These are phyloP conservation scores for Ottelia alismoides DNA, from an alignment of 106 monocot species.

Conservation along the genomic window DNA sequence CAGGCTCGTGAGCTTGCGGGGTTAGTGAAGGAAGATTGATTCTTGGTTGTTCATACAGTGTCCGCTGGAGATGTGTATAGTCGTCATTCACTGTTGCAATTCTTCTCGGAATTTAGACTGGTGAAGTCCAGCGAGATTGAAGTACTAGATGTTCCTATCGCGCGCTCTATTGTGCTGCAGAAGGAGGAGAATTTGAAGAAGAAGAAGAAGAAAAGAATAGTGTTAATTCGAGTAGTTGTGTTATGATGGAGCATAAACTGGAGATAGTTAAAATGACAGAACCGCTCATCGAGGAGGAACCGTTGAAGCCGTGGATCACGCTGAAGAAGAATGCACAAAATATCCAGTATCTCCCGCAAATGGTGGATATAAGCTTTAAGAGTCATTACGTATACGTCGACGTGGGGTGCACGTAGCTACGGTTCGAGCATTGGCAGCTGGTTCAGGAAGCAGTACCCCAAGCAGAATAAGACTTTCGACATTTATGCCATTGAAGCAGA, in stretches of 20 bases:
- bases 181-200: too few relatives aligned
- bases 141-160: constrained; percentile 1
- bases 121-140: too few relatives aligned
- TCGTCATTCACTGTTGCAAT: too few relatives aligned
- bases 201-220: constrained; percentile 2
- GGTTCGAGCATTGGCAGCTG: too few relatives aligned
- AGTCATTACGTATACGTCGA: constrained; percentile 40
- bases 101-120: too few relatives aligned
- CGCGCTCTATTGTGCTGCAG: too few relatives aligned
- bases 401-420: constrained; percentile 56
- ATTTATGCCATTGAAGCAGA: constrained; percentile 65
- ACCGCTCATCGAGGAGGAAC: constrained; percentile 41
- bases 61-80: constrained; percentile 34
- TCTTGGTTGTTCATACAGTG: too few relatives aligned
- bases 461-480: constrained; percentile 56
- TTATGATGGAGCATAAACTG: too few relatives aligned
- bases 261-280: constrained; percentile 40
- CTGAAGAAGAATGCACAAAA: too few relatives aligned
- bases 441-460: constrained; percentile 73
- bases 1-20: too few relatives aligned
- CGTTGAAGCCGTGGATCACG: too few relatives aligned
- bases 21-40: too few relatives aligned
- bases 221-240: constrained; percentile 4
- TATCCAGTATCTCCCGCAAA: constrained; percentile 42
- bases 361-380: constrained; percentile 59